Base-by-base conservation (phyloP, 1,139 yeast genomes). In the Sugiyamaella xylanicola region DNA sequence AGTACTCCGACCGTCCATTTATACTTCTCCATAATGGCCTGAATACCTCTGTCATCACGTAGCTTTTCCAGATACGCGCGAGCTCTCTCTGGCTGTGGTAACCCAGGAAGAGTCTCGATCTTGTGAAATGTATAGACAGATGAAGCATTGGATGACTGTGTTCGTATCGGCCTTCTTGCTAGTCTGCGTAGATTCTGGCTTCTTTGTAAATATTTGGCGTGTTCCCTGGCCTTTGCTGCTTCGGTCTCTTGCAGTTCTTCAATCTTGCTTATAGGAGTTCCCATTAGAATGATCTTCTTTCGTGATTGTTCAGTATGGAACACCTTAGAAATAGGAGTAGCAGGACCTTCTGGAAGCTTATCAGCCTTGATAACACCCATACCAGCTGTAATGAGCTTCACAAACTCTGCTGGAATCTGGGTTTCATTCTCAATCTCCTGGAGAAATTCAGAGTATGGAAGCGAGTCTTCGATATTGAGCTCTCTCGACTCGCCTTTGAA, bases 1-100 rank as follows among this genome's bases (percentile, higher is more conserved):
- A 74, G 59, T 3, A 68, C 59, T 0, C 74, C 74, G 3, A 74
- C 75, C 4, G 65, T 60, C 66, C 70, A 71, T 48, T 69, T 62
- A 60, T 74, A 67, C 56, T 68, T 69, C 39, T 59, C 62, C 77
- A 74, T 73, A 29, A 74, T 63, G 2, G 71, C 72, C 39, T 60
- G 64, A 15, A 74, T 66, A 11, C 75, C 77, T 13, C 65, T 58
- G 57, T 74, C 77, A 48, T 68, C 67, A 11, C 66, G 60, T 9
- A 74, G 62, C 21, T 71, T 59, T 45, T 70, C 64, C 51, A 74
- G 60, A 29, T 70, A 57, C 8, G 61, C 65, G 51, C 62, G 54
- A 0, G 76, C 70, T 50, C 59, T 59, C 11, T 68, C 72, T 13
- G 68, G 61, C 39, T 68, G 54, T 1, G 75, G 75, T 32, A 74